These are phyloP conservation scores for Thraustotheca clavata DNA, from an alignment of 352 stramenopile genomes.

Conservation along the genomic window DNA sequence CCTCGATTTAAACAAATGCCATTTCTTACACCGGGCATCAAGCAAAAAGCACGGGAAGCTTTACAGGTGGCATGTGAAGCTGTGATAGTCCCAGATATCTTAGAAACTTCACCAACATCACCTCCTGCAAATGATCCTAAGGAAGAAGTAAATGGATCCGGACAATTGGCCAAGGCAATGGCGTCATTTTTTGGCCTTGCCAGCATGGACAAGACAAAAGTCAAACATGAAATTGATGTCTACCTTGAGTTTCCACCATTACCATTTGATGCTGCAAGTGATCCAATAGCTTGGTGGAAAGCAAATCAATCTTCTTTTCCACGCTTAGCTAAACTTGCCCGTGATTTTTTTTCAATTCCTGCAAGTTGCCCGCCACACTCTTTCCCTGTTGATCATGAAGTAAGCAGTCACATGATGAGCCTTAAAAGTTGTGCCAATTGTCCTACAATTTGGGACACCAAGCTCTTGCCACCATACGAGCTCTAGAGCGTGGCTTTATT, in stretches of 20 bases:
- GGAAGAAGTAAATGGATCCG: not conserved
- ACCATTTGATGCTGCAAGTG: slow-evolving; percentile 11
- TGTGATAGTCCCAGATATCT: not conserved
- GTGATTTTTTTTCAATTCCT: slow-evolving; percentile 18
- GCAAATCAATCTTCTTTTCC: slow-evolving; percentile 15
- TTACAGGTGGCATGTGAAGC: slow-evolving; percentile 6
- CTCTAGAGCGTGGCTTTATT: not conserved
- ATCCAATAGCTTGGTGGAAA: slow-evolving; percentile 17
- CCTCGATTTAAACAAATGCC: slow-evolving; percentile 16
- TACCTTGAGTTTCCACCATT: slow-evolving; percentile 13
- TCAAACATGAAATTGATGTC: slow-evolving; percentile 14
- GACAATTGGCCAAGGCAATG: slow-evolving; percentile 14
- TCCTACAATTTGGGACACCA: not conserved
- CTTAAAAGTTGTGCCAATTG: not conserved
- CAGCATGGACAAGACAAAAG: not conserved
- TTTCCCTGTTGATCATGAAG: not conserved
- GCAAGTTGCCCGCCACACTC: slow-evolving; percentile 2
- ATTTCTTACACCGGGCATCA: not conserved
- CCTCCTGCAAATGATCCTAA: not conserved
- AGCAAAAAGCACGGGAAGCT: not conserved
- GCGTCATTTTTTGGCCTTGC: slow-evolving; percentile 13
- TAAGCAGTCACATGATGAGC: not conserved
- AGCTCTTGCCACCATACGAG: not conserved
- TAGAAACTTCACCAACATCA: not conserved
- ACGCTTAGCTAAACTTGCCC: slow-evolving; percentile 5